Evolutionary conservation across 441 rosid species (phyloP), one percentile per base, ranked within the genome.

Genomic region (Populus hybrid): DNA sequence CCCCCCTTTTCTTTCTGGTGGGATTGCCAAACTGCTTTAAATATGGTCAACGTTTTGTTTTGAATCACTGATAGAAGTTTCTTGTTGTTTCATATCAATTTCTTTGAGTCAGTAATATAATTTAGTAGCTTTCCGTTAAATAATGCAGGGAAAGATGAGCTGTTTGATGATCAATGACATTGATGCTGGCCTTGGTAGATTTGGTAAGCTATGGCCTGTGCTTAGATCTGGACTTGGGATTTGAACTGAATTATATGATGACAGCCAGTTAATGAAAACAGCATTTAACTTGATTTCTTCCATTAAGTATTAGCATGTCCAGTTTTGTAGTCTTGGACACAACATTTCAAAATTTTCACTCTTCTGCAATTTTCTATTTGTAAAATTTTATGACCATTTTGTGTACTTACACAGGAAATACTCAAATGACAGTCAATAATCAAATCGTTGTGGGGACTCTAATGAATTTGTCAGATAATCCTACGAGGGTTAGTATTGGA

Each of bases 111-210:
- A 32, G 73, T 61, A 70, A 35, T 69, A 76, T 42, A 68, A 71
- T 30, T 76, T 85, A 36, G 73, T 40, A 12, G 79, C 64, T 57
- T 61, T 81, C 61, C 77, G 5, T 77, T 21, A 21, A 66, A 72
- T 77, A 77, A 84, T 88, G 87, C 94, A 93, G 98, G 98, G 98
- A 28, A 95, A 92, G 83, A 91, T 95, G 97, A 94, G 94, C 79
- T 95, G 97, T 87, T 89, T 94, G 82, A 91, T 95, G 97, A 88
- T 95, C 87, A 92, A 94, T 87, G 98, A 95, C 81, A 86, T 94
- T 79, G 99, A 95, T 87, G 99, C 97, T 79, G 99, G 99, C 76
- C 93, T 92, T 77, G 98, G 99, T 74, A 89, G 98, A 92, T 95
- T 95, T 81, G 98, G 99, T 95, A 79, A 88, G 92, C 76, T 79